These are phyloP conservation scores for Heliocybe sulcata DNA, from an alignment of 1,284 basidiomycete species.

Conservation along the genomic window DNA sequence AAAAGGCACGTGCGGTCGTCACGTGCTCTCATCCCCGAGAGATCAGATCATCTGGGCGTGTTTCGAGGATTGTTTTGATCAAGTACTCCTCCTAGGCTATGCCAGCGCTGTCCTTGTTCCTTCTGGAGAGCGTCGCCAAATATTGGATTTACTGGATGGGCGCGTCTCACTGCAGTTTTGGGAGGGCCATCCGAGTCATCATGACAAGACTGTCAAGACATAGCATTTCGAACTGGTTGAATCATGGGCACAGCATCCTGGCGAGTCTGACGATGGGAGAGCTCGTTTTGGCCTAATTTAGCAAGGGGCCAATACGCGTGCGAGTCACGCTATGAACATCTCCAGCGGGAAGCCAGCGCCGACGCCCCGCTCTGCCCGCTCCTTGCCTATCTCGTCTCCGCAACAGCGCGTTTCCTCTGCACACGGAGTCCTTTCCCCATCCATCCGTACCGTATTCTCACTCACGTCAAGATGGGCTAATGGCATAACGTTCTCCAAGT, in stretches of 20 bases:
- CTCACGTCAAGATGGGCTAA: too few species aligned
- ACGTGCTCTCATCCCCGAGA: too few species aligned
- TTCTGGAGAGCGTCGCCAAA: too few species aligned
- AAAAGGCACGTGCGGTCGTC: too few species aligned
- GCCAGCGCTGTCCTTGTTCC: too few species aligned
- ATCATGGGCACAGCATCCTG: background rate
- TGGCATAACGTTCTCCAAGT: too few species aligned
- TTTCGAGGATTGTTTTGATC: too few species aligned
- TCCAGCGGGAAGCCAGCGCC: background rate
- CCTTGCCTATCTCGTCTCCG: background rate
- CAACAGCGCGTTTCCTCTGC: background rate
- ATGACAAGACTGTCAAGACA: background rate
- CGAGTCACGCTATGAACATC: background rate
- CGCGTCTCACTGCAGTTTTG: background rate
- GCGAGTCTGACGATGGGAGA: background rate
- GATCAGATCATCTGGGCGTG: too few species aligned
- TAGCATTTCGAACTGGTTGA: background rate
- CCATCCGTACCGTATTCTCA: too few species aligned
- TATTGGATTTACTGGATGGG: background rate
- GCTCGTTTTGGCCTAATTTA: too few species aligned
- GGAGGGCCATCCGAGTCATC: background rate
- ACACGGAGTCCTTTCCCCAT: too few species aligned
- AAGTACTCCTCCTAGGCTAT: too few species aligned
- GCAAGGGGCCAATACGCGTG: background rate
- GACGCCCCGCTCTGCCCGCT: background rate